Evolutionary conservation across 1,284 basidiomycete species (phyloP), one percentile per base, ranked within the genome.

Genomic region (Irpex lacteus): DNA sequence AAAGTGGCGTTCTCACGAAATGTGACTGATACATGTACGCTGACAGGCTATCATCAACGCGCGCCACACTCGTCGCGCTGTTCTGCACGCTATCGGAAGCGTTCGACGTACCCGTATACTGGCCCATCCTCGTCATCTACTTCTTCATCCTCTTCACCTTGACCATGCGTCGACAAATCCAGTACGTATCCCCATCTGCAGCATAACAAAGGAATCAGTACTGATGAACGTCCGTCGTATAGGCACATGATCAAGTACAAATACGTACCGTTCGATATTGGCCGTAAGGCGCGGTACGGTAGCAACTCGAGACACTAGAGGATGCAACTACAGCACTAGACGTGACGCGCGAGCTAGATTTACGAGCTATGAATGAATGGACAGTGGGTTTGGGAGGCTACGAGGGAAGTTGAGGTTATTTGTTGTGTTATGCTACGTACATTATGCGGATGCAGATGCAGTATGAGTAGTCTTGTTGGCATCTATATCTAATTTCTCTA

Each of bases 241-340:
- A 96, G 95, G 73, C 97, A 98, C 79, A 98, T 98, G 97, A 93
- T 98, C 83, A 97, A 97, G 79, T 98, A 98, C 83, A 95, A 94
- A 76, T 97, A 95, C 77, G 80, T 97, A 62, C 95, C 95, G 40
- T 97, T 95, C 77, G 95, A 97, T 73, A 84, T 96, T 68, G 95
- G 95, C 15, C 87, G 94, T 70, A 96, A 96, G 79, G 82, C 88
- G 63, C 87, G 88, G 59, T 95, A 95, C 68, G 89, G 88, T 47
- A 34, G 32, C 32, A 59, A 50, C n/a, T 34, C 58, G 15, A 59
- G 21, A 1, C 44, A 38, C 26, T 56, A 37, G 34, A 36, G 1
- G 9, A 55, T 11, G 19, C 19, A 1, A 49, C 58, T 72, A 70
- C 70, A 72, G 60, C 62, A 26, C 21, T 26, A 3, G 32, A 32